These are phyloP conservation scores for Cladosporium cucumerinum DNA, from an alignment of 2,329 filamentous ascomycete species.

Conservation along the genomic window DNA sequence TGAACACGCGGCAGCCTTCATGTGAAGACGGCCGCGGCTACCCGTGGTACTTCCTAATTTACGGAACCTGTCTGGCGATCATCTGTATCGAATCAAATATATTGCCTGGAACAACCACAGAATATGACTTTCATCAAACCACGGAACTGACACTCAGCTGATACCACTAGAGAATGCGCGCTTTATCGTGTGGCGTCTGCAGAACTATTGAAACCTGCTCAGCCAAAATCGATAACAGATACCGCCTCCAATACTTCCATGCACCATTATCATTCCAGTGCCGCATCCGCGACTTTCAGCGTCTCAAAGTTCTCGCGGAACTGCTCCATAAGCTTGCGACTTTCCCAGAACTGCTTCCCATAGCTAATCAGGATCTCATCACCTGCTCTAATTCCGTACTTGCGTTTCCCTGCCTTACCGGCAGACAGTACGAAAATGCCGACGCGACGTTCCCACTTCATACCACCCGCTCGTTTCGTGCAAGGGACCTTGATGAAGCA, in stretches of 20 bases:
- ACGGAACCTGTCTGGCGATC: background rate
- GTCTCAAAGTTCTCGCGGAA: conserved; percentile 30
- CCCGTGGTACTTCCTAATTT: background rate
- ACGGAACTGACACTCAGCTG: background rate
- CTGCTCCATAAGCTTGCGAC: conserved; percentile 27
- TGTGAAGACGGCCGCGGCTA: background rate
- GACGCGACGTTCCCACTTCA: conserved; percentile 45
- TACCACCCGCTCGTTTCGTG: conserved; percentile 36
- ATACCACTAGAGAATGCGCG: background rate
- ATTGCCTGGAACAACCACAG: background rate
- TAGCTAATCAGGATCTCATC: conserved; percentile 54
- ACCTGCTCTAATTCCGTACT: conserved; percentile 46
- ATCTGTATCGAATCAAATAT: background rate
- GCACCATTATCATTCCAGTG: conserved; percentile 22
- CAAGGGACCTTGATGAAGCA: conserved; percentile 38
- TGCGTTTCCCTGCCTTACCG: conserved; percentile 48
- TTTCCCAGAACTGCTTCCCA: conserved; percentile 43
- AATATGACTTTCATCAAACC: background rate
- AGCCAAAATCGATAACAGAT: background rate
- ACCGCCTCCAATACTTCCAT: background rate
- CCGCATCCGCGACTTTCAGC: conserved; percentile 26
- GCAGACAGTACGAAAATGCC: conserved; percentile 50
- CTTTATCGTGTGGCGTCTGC: conserved; percentile 2
- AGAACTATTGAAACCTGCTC: background rate
- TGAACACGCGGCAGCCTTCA: background rate